Evolutionary conservation across 2,329 filamentous ascomycete genomes (phyloP).

Genomic region (Fusarium humuli): DNA sequence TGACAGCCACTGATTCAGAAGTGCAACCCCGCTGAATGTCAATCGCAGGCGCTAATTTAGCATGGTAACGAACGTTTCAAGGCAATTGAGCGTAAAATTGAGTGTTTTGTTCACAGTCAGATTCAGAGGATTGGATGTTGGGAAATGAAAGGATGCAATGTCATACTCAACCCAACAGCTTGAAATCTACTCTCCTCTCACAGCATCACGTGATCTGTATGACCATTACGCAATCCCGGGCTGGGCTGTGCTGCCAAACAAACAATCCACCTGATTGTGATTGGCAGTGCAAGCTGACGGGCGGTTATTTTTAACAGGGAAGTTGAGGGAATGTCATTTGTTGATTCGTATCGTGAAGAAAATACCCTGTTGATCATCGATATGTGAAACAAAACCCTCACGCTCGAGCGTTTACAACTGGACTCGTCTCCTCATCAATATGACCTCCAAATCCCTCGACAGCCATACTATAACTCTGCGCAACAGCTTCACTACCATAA

Average conservation of each 20-base stretch:
- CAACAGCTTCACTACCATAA: slow-evolving; percentile 68
- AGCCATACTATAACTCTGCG: slow-evolving; percentile 63
- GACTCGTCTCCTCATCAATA: slow-evolving; percentile 57
- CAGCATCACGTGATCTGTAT: slow-evolving; percentile 20
- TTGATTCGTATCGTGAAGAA: neutral
- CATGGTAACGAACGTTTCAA: neutral
- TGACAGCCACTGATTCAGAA: neutral
- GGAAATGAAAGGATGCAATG: slow-evolving; percentile 5
- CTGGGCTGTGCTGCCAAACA: neutral
- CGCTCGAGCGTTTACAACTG: neutral
- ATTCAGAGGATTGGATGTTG: neutral
- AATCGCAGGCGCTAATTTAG: neutral
- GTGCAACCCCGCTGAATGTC: neutral
- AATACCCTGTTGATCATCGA: neutral
- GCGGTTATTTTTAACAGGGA: neutral
- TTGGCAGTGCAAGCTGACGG: no score
- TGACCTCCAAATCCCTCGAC: slow-evolving; percentile 56
- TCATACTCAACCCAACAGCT: neutral
- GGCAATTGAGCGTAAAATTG: neutral
- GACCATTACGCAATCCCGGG: slow-evolving; percentile 39
- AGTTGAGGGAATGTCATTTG: neutral
- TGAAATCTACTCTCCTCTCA: neutral
- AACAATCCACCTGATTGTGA: neutral
- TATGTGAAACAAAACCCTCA: neutral
- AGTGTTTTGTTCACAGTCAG: neutral